Percentiles rank a stretch among this genome's conserved stretches.
Evolutionary conservation across 257 asterid genomes (phyloP).

Genomic region (Jasminum sambac): DNA sequence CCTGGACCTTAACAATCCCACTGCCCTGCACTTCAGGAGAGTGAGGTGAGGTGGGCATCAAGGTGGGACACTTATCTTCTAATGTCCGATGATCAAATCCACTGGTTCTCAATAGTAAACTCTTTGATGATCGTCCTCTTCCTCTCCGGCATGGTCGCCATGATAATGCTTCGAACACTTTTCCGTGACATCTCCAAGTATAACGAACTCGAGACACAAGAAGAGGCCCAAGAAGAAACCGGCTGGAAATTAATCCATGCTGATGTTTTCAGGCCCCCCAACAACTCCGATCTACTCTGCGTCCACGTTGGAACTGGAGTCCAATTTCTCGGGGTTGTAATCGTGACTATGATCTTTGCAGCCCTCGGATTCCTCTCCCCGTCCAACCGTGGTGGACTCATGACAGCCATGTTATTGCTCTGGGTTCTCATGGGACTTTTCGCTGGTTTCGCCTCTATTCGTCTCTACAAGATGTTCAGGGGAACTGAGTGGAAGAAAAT

Average conservation of each 20-base stretch:
- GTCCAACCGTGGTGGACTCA: conserved; percentile 76
- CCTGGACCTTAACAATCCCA: background rate
- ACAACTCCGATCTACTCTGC: conserved; percentile 60
- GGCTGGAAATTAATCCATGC: conserved; percentile 80
- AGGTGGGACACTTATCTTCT: conserved; percentile 84
- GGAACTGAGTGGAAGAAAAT: conserved; percentile 76
- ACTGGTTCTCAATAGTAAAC: conserved; percentile 78
- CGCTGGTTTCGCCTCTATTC: conserved; percentile 64
- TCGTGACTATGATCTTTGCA: conserved; percentile 68
- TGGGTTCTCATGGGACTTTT: conserved; percentile 85
- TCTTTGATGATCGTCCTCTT: conserved; percentile 80
- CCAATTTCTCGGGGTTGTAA: conserved; percentile 59
- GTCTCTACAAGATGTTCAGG: conserved; percentile 72
- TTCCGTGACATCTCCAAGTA: conserved; percentile 76
- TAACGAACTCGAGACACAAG: conserved; percentile 77
- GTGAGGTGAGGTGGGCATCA: conserved; percentile 86
- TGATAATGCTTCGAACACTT: conserved; percentile 75
- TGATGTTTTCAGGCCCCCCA: conserved; percentile 73
- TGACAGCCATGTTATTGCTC: conserved; percentile 76
- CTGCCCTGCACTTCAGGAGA: conserved; percentile 48
- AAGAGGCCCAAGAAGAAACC: conserved; percentile 81
- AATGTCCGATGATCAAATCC: conserved; percentile 77
- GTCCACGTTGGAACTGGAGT: conserved; percentile 76
- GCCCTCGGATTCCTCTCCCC: conserved; percentile 82
- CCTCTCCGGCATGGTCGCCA: conserved; percentile 85